Evolutionary conservation across 1,139 yeast genomes (phyloP), one percentile per base, ranked within the genome.

Genomic region (Kodamaea arcana): DNA sequence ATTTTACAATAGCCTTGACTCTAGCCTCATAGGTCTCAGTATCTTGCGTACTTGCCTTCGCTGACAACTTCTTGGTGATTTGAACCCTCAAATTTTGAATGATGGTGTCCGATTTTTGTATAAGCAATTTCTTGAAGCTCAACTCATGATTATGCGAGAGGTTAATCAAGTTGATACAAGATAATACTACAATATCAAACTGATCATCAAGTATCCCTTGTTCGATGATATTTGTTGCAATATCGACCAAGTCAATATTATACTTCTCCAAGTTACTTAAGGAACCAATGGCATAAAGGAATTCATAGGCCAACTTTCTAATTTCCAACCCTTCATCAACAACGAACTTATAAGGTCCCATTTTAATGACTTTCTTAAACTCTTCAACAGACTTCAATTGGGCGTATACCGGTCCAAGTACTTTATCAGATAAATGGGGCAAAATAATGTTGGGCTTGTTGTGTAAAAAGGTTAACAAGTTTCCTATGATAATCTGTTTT

Each of bases 311-410:
- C 32, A 83, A 71, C 52, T 83, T 84, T 36, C 96, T 69, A 39
- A 80, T 74, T 42, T 80, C 88, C 31, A 84, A 63, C 0, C 92
- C 94, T 47, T 82, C 83, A 51, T 86, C 96, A 30, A 84, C 75
- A 41, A 80, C 79, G 51, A 84, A 90, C 50, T 84, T 84, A 64
- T 83, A 85, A 0, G 95, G 95, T 0, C 96, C 96, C 80, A 87
- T 84, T 31, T 82, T 84, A 27, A 86, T 81, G 10, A 71, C 62
- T 37, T 80, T 80, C 33, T 83, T 75, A 47, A 79, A 80, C 34
- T 72, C 71, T 18, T 68, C 69, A 44, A 75, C 76, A 2, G 82
- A 67, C 12, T 60, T 61, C 26, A 86, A 67, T 48, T 83, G 88
- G 13, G 63, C 65, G 45, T 71, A 73, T 4, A 84, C 58, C 2